Percentiles rank a stretch among this genome's conserved stretches.
phyloP scores from a whole-genome alignment of 2,329 filamentous ascomycete species.

The Sporothrix humicola region DNA sequence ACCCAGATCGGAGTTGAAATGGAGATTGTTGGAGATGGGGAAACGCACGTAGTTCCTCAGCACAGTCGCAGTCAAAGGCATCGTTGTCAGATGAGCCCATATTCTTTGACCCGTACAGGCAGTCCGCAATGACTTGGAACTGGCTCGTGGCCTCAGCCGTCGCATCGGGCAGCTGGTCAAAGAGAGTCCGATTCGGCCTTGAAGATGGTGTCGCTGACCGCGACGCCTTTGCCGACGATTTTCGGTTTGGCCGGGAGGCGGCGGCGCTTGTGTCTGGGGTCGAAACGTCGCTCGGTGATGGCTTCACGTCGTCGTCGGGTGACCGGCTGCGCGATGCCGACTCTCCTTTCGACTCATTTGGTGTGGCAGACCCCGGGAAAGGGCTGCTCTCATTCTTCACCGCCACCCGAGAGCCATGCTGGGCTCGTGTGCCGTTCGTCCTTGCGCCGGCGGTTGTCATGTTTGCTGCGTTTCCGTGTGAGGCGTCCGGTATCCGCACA shows the following conservation, averaged over 20 bases:
- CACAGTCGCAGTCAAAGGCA: slow-evolving; percentile 91
- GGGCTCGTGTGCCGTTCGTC: slow-evolving; percentile 31
- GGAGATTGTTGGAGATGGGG: too few species aligned
- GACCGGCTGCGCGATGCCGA: slow-evolving; percentile 53
- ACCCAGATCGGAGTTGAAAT: too few species aligned
- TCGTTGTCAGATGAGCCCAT: slow-evolving; percentile 91
- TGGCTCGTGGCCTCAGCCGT: slow-evolving; percentile 75
- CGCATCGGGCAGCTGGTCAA: slow-evolving; percentile 75
- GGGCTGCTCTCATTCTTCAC: slow-evolving; percentile 51
- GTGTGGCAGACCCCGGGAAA: slow-evolving; percentile 46
- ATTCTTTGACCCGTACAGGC: slow-evolving; percentile 88
- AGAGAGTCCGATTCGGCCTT: slow-evolving; percentile 54
- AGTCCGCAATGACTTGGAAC: slow-evolving; percentile 83
- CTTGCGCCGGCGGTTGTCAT: slow-evolving; percentile 38
- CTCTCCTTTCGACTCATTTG: slow-evolving; percentile 49
- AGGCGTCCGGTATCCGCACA: slow-evolving; percentile 39
- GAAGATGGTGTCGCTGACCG: slow-evolving; percentile 61
- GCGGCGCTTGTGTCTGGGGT: slow-evolving; percentile 57
- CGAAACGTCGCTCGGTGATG: slow-evolving; percentile 47
- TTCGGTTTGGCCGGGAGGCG: slow-evolving; percentile 74
- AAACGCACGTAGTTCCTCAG: slow-evolving; percentile 89
- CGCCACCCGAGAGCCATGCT: slow-evolving; percentile 44
- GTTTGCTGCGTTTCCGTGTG: slow-evolving; percentile 46
- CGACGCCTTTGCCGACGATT: slow-evolving; percentile 66
- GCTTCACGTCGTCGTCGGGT: slow-evolving; percentile 51